These are phyloP conservation scores for Daedaleopsis sinensis DNA, from an alignment of 768 basidiomycete genomes.

Conservation along the genomic window DNA sequence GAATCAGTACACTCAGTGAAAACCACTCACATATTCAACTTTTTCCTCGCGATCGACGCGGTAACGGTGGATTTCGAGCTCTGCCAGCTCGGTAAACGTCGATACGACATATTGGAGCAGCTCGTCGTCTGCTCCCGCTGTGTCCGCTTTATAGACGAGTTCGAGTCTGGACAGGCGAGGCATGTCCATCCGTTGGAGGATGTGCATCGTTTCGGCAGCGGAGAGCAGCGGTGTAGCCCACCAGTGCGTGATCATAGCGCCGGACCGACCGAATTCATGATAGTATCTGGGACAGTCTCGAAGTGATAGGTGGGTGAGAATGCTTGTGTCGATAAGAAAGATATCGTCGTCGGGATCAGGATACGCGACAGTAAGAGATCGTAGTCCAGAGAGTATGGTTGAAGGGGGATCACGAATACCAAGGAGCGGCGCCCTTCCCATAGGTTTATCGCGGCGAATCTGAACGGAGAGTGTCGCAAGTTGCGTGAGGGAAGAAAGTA, in stretches of 20 bases:
- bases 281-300: constrained; percentile 2
- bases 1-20: not conserved
- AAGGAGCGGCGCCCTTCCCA: too few relatives aligned
- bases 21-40: not conserved
- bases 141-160: not conserved
- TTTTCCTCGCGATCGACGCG: not conserved
- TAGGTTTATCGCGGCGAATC: not conserved
- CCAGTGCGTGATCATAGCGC: too few relatives aligned
- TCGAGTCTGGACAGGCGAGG: not conserved
- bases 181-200: not conserved
- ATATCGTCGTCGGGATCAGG: constrained; percentile 5
- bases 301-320: constrained; percentile 1
- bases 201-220: not conserved
- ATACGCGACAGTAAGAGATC: not conserved
- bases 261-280: not conserved
- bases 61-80: constrained; percentile 1
- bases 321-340: not conserved
- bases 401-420: too few relatives aligned
- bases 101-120: not conserved
- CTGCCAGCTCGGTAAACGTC: not conserved
- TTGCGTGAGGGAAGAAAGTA: not conserved
- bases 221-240: not conserved
- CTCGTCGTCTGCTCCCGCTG: not conserved
- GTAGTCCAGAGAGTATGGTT: not conserved
- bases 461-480: not conserved